A percentile compares a stretch with the other conserved stretches of the same genome.
These are phyloP conservation scores for Alternaria sp. DNA, from an alignment of 2,329 filamentous ascomycete genomes.

Conservation along the genomic window DNA sequence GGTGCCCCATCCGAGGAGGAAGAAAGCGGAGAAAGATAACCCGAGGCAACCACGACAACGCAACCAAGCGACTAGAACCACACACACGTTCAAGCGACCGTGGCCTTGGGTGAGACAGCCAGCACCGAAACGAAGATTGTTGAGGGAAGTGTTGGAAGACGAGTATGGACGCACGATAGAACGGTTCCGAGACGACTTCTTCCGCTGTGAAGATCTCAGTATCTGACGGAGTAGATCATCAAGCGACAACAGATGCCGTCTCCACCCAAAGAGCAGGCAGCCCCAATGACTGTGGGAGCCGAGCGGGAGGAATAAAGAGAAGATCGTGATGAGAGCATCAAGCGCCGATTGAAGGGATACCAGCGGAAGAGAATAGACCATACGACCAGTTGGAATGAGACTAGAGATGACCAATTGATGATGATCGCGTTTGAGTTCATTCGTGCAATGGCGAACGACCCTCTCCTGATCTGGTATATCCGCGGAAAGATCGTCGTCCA, in stretches of 20 bases:
- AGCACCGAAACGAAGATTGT: neutral
- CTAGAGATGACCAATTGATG: neutral
- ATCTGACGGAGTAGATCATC: neutral
- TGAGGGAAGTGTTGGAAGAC: neutral
- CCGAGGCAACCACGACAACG: neutral
- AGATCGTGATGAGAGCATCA: neutral
- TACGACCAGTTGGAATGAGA: neutral
- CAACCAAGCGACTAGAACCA: neutral
- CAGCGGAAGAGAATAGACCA: neutral
- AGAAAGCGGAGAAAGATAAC: neutral
- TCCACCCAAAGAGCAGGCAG: neutral
- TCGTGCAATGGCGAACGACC: neutral
- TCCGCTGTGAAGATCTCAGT: neutral
- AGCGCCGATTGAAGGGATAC: neutral
- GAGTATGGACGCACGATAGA: neutral
- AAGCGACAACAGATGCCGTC: neutral
- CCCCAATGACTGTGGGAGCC: neutral
- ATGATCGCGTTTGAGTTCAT: neutral
- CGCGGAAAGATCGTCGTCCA: neutral
- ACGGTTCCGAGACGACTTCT: neutral
- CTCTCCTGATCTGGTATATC: neutral
- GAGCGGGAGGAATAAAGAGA: neutral
- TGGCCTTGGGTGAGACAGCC: neutral
- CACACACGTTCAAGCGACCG: neutral
- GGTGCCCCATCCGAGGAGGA: neutral